Conservation (phyloP, 306 rosid species). For the Adenanthera pavonina region DNA sequence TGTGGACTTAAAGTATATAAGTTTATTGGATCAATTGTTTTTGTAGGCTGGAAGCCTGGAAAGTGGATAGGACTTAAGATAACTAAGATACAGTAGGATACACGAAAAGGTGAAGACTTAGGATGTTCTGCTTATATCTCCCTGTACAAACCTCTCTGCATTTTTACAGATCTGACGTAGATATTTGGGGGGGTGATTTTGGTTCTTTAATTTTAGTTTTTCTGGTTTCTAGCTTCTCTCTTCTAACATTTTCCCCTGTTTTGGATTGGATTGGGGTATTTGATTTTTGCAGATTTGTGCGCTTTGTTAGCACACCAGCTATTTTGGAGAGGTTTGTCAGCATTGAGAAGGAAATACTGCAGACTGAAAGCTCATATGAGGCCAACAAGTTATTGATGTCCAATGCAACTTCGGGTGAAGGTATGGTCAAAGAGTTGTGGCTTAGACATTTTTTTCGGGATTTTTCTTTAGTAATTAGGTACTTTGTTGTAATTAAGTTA, state of each 20-base stretch:
- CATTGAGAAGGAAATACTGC: conserved; percentile 67
- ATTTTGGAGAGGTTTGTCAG: conserved; percentile 71
- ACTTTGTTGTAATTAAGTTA: conserved; percentile 25
- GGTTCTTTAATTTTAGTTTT: background rate
- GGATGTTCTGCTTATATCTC: background rate
- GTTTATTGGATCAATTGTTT: background rate
- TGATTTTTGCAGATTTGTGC: conserved; percentile 58
- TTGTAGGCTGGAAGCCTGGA: conserved; percentile 6
- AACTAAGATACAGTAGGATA: background rate
- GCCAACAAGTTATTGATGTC: conserved; percentile 47
- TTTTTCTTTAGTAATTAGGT: conserved; percentile 16
- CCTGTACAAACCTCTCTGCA: background rate
- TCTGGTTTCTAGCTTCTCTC: background rate
- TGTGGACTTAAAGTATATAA: conserved; percentile 4
- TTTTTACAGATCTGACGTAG: background rate
- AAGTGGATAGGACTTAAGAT: conserved; percentile 5
- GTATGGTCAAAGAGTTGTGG: conserved; percentile 37
- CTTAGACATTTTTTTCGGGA: conserved; percentile 14
- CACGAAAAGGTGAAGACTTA: background rate
- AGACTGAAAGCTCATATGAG: conserved; percentile 62
- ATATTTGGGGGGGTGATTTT: conserved; percentile 24
- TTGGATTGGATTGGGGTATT: background rate
- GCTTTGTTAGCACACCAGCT: conserved; percentile 78
- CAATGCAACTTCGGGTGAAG: conserved; percentile 41
- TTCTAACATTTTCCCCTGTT: background rate